Percentiles rank a stretch among this genome's conserved stretches.
Evolutionary conservation across 78 protist genomes (phyloP).

Genomic region (Mastigamoeba balamuthi): DNA sequence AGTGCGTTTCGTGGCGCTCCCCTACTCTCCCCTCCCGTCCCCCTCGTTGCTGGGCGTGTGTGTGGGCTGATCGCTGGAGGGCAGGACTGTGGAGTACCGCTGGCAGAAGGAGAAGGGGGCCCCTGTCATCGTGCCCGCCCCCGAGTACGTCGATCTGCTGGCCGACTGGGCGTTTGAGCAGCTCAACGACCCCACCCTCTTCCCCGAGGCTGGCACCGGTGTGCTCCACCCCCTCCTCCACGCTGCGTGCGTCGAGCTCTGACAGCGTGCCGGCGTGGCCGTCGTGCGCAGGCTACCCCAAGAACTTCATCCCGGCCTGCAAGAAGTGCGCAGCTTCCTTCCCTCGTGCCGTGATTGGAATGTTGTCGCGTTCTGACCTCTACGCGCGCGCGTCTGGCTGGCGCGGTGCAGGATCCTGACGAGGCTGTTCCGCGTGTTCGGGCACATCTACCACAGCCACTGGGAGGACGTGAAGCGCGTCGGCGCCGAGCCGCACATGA

Average conservation of each 20-base stretch:
- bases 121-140: too few species aligned
- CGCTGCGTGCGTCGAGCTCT: neutral
- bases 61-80: too few species aligned
- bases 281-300: neutral
- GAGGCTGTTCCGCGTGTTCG: neutral
- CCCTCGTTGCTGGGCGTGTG: too few species aligned
- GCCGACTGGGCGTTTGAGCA: neutral
- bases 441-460: neutral
- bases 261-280: neutral
- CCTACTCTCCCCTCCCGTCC: too few species aligned
- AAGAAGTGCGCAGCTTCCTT: too few species aligned
- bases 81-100: too few species aligned
- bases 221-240: neutral
- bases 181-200: neutral
- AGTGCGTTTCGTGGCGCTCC: too few species aligned
- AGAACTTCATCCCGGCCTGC: neutral
- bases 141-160: neutral
- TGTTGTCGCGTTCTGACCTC: too few species aligned
- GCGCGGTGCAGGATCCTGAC: neutral
- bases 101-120: too few species aligned
- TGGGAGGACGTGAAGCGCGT: neutral
- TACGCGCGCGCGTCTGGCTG: too few species aligned
- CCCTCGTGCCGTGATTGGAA: too few species aligned
- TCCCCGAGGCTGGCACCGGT: too few species aligned
- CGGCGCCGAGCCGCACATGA: neutral